These are phyloP conservation scores for Blepharisma undulans DNA, from an alignment of 169 alveolate species.

Conservation along the genomic window DNA sequence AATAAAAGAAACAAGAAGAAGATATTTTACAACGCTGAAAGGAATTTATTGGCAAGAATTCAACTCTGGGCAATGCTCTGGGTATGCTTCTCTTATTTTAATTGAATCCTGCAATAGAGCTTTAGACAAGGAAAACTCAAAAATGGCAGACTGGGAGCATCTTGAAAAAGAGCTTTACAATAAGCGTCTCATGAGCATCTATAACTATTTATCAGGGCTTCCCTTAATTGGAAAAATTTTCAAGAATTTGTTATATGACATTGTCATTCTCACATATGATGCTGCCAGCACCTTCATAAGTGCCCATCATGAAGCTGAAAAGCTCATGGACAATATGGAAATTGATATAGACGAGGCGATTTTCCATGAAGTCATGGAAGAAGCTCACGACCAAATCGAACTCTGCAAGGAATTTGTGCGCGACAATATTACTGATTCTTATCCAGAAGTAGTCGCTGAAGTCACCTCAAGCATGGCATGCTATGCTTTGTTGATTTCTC, in stretches of 20 bases:
- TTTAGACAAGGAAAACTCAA: not conserved
- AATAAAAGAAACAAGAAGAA: conserved; percentile 10
- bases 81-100: not conserved
- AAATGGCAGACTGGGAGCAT: conserved; percentile 33
- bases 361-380: conserved; percentile 26
- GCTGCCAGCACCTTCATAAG: conserved; percentile 34
- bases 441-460: conserved; percentile 32
- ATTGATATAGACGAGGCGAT: conserved; percentile 18
- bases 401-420: conserved; percentile 16
- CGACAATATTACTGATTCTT: conserved; percentile 11
- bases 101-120: conserved; percentile 29
- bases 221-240: conserved; percentile 18
- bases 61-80: conserved; percentile 36
- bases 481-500: conserved; percentile 26
- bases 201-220: not conserved
- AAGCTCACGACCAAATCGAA: conserved; percentile 29
- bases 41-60: conserved; percentile 43
- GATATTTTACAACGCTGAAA: conserved; percentile 30
- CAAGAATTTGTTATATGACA: not conserved
- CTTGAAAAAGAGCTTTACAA: conserved; percentile 14
- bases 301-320: conserved; percentile 33
- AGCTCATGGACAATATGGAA: conserved; percentile 34
- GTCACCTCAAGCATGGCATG: conserved; percentile 23
- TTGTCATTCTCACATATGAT: not conserved
- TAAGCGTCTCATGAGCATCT: not conserved